phyloP scores from a whole-genome alignment of 371 early-diverging fungal species.

The Rhizopus arrhizus region DNA sequence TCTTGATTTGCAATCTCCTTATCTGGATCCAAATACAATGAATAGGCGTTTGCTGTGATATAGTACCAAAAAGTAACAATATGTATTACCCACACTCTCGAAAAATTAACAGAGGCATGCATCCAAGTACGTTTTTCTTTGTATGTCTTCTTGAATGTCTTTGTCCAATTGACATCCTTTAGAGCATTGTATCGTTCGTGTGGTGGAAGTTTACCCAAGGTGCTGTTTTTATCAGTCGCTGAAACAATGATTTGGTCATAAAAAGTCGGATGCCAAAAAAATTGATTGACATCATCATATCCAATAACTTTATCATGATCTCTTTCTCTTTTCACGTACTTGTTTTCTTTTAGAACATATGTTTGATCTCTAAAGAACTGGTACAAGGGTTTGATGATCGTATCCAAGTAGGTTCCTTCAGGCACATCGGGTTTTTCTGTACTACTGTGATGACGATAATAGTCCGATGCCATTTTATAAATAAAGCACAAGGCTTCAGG shows the following conservation, averaged over 20 bases:
- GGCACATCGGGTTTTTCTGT: slow-evolving; percentile 39
- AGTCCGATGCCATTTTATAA: slow-evolving; percentile 76
- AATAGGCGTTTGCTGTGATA: slow-evolving; percentile 73
- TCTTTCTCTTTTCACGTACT: slow-evolving; percentile 74
- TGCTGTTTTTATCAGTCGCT: slow-evolving; percentile 49
- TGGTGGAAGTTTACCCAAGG: slow-evolving; percentile 62
- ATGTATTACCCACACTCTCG: slow-evolving; percentile 88
- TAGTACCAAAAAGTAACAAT: slow-evolving; percentile 84
- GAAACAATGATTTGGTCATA: slow-evolving; percentile 62
- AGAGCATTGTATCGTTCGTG: slow-evolving; percentile 70
- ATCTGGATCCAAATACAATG: slow-evolving; percentile 59
- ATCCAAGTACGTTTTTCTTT: slow-evolving; percentile 84
- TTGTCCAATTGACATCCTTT: slow-evolving; percentile 71
- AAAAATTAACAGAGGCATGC: slow-evolving; percentile 86
- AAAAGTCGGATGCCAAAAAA: slow-evolving; percentile 80
- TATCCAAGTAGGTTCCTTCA: slow-evolving; percentile 74
- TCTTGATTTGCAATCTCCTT: slow-evolving; percentile 45
- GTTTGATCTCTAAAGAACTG: slow-evolving; percentile 76
- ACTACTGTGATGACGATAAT: slow-evolving; percentile 34
- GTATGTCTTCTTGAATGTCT: slow-evolving; percentile 82
- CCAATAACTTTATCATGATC: slow-evolving; percentile 83
- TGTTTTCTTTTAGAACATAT: slow-evolving; percentile 72
- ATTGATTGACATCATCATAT: slow-evolving; percentile 90
- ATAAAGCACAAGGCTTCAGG: slow-evolving; percentile 85
- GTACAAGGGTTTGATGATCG: slow-evolving; percentile 79